Conservation (phyloP, 1,284 basidiomycete species). For the Apiotrichum brassicae region DNA sequence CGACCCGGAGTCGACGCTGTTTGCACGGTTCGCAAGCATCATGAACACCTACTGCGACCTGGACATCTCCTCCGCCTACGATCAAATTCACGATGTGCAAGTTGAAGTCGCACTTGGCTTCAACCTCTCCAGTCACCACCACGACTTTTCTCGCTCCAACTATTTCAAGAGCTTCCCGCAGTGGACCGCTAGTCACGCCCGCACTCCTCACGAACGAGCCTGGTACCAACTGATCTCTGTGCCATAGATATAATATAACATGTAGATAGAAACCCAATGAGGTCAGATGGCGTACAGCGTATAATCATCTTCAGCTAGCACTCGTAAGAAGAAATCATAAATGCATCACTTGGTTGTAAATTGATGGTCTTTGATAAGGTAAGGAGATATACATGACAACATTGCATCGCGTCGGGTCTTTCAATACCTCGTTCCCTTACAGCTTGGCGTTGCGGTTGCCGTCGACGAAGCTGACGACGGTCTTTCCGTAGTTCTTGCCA, state of each 20-base stretch:
- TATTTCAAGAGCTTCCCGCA: constrained; percentile 1
- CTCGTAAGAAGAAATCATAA: too few species aligned
- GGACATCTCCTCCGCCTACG: not conserved
- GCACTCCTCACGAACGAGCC: not conserved
- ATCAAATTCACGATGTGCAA: not conserved
- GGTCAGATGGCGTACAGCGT: too few species aligned
- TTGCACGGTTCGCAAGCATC: constrained; percentile 1
- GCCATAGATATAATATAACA: not conserved
- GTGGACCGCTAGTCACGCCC: not conserved
- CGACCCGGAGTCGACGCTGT: constrained; percentile 1
- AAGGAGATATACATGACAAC: too few species aligned
- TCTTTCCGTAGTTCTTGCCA: constrained; percentile 76
- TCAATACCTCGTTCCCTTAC: not conserved
- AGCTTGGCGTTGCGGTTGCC: constrained; percentile 5
- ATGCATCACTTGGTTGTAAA: too few species aligned
- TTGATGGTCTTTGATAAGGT: too few species aligned
- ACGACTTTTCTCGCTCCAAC: not conserved
- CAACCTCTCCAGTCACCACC: not conserved
- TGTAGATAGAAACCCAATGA: too few species aligned
- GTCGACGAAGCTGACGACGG: constrained; percentile 42
- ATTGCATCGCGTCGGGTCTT: too few species aligned
- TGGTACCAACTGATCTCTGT: constrained; percentile 1
- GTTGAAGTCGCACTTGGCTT: not conserved
- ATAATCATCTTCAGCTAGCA: too few species aligned
- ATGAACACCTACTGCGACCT: constrained; percentile 3